phyloP scores from a whole-genome alignment of 345 rosid genomes.

The Hypericum androsaemum region DNA sequence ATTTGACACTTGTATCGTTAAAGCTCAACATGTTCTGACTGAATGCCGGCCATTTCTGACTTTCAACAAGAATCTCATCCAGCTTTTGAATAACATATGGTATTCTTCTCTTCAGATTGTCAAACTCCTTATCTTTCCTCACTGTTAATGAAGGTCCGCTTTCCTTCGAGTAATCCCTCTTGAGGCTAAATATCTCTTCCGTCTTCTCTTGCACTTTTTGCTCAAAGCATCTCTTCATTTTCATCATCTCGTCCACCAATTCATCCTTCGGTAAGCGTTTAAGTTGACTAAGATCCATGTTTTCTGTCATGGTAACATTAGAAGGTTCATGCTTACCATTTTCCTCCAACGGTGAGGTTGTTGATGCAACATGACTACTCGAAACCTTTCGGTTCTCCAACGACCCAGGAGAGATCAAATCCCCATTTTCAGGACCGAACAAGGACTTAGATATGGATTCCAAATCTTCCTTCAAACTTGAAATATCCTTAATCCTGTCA shows the following conservation, averaged over 20 bases:
- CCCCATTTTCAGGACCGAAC: conserved; percentile 39
- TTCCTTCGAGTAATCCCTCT: conserved; percentile 51
- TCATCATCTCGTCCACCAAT: conserved; percentile 56
- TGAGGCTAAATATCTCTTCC: conserved; percentile 49
- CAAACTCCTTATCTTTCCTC: conserved; percentile 71
- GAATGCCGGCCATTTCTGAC: conserved; percentile 25
- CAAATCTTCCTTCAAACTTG: conserved; percentile 56
- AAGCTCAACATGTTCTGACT: conserved; percentile 27
- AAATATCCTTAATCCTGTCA: conserved; percentile 50
- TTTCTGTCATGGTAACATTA: conserved; percentile 36
- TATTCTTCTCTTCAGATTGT: conserved; percentile 56
- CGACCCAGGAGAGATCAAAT: conserved; percentile 37
- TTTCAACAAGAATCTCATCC: conserved; percentile 48
- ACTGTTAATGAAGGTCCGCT: conserved; percentile 36
- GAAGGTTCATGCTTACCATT: conserved; percentile 60
- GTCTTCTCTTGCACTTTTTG: conserved; percentile 44
- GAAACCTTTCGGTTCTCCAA: conserved; percentile 54
- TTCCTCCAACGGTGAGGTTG: conserved; percentile 35
- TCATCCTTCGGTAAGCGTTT: conserved; percentile 34
- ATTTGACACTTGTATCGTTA: conserved; percentile 32
- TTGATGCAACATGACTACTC: conserved; percentile 31
- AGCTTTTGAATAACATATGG: conserved; percentile 43
- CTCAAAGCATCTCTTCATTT: conserved; percentile 78
- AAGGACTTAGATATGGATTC: conserved; percentile 47
- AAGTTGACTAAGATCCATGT: conserved; percentile 32